Percentiles rank a stretch among this genome's conserved stretches.
Evolutionary conservation across 1,284 basidiomycete genomes (phyloP).

Genomic region (Trametes versicolor): DNA sequence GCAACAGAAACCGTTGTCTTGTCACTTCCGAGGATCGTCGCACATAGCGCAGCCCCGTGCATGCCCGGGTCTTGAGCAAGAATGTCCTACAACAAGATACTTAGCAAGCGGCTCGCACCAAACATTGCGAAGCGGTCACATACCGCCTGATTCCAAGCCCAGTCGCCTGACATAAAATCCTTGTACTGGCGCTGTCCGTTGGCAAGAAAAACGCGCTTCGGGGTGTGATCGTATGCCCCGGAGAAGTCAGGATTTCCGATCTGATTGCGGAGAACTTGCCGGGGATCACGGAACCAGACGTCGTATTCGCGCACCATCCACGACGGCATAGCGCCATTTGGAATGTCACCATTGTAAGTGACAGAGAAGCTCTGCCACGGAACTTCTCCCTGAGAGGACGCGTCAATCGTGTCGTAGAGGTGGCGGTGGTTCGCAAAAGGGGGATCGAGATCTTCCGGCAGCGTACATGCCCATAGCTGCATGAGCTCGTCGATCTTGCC

Average conservation of each 20-base stretch:
- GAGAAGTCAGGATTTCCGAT: constrained; percentile 31
- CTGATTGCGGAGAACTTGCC: constrained; percentile 14
- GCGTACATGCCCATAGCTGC: constrained; percentile 12
- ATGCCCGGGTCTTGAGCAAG: background rate
- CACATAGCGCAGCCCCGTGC: background rate
- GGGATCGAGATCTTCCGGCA: background rate
- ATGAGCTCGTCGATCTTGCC: constrained; percentile 20
- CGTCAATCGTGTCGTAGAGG: constrained; percentile 12
- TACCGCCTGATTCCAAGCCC: too few relatives aligned
- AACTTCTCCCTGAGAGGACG: background rate
- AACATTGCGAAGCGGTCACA: too few relatives aligned
- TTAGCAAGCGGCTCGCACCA: too few relatives aligned
- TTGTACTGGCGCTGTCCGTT: background rate
- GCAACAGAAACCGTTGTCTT: background rate
- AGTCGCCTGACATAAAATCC: too few relatives aligned
- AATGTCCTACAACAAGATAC: background rate
- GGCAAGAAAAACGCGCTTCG: background rate
- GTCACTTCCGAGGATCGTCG: background rate
- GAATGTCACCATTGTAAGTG: constrained; percentile 7
- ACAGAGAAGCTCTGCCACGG: background rate
- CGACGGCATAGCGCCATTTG: constrained; percentile 8
- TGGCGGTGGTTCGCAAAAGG: constrained; percentile 2
- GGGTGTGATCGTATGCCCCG: constrained; percentile 11
- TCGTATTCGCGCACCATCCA: constrained; percentile 33
- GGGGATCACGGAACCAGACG: constrained; percentile 25